Evolutionary conservation across 768 basidiomycete species (phyloP).

Genomic region (Tylopilus subfusipes): DNA sequence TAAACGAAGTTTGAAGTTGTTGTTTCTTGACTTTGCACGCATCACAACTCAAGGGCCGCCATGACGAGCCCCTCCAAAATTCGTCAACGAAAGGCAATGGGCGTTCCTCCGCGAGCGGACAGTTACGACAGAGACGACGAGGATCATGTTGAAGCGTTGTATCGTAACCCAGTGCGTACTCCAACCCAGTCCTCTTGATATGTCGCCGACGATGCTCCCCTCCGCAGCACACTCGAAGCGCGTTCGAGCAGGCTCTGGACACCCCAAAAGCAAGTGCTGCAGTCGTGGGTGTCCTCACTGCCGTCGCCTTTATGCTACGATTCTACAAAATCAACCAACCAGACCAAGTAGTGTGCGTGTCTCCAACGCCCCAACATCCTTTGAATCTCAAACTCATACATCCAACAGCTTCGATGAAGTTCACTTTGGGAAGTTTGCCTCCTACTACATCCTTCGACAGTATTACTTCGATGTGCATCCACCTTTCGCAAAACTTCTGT

Average conservation of each 20-base stretch:
- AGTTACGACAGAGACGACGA: slow-evolving; percentile 43
- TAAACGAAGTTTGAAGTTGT: neutral
- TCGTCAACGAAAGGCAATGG: slow-evolving; percentile 26
- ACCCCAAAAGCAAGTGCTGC: slow-evolving; percentile 57
- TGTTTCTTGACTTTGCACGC: slow-evolving; percentile 3
- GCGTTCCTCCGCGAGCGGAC: slow-evolving; percentile 16
- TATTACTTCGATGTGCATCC: slow-evolving; percentile 99
- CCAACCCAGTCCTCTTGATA: neutral
- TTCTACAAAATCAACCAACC: slow-evolving; percentile 95
- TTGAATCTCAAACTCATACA: slow-evolving; percentile 3
- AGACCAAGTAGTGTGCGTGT: slow-evolving; percentile 87
- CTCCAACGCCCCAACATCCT: neutral
- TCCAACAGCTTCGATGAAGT: slow-evolving; percentile 87
- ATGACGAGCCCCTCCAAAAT: slow-evolving; percentile 34
- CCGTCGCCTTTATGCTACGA: slow-evolving; percentile 75
- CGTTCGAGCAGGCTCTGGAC: slow-evolving; percentile 60
- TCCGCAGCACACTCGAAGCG: slow-evolving; percentile 55
- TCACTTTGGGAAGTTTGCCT: slow-evolving; percentile 97
- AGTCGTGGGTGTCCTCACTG: slow-evolving; percentile 63
- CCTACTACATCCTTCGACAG: slow-evolving; percentile 86
- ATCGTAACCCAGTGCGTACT: slow-evolving; percentile 45
- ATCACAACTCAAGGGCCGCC: slow-evolving; percentile 11
- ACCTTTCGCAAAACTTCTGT: slow-evolving; percentile 92
- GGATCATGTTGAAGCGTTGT: slow-evolving; percentile 49
- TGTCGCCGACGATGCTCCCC: slow-evolving; percentile 8